Conservation (phyloP, 1,139 yeast genomes). For the Taphrina deformans region DNA sequence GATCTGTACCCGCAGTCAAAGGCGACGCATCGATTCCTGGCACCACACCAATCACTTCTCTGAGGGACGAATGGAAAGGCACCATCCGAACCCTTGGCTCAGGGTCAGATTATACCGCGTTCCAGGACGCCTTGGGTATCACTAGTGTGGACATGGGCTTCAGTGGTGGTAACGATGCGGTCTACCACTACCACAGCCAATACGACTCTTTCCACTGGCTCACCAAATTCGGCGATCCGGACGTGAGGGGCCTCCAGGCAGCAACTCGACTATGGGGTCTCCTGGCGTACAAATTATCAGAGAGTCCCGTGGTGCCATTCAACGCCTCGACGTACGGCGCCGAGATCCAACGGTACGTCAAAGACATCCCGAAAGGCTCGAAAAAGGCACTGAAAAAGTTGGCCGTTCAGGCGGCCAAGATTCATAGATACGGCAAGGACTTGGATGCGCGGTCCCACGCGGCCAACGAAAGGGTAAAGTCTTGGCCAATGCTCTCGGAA, state of each 20-base stretch:
- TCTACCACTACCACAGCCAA: slow-evolving; percentile 64
- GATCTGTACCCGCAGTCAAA: slow-evolving; percentile 49
- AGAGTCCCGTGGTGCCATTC: slow-evolving; percentile 51
- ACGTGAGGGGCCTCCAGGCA: slow-evolving; percentile 57
- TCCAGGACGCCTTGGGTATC: slow-evolving; percentile 65
- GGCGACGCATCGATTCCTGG: slow-evolving; percentile 47
- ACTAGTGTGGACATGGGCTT: slow-evolving; percentile 65
- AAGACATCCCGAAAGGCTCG: not conserved
- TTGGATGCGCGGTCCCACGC: slow-evolving; percentile 4
- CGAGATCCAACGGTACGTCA: slow-evolving; percentile 37
- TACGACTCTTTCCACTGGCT: slow-evolving; percentile 54
- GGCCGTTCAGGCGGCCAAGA: not conserved
- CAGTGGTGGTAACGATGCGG: slow-evolving; percentile 51
- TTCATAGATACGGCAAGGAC: not conserved
- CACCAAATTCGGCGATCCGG: slow-evolving; percentile 60
- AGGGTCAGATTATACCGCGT: slow-evolving; percentile 69
- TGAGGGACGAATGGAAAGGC: slow-evolving; percentile 59
- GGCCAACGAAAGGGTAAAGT: slow-evolving; percentile 16
- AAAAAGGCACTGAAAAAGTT: not conserved
- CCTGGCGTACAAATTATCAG: slow-evolving; percentile 52
- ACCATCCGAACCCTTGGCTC: slow-evolving; percentile 56
- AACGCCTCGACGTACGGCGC: slow-evolving; percentile 51
- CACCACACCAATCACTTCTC: slow-evolving; percentile 44
- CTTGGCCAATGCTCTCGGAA: not conserved
- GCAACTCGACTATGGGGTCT: slow-evolving; percentile 57